Evolutionary conservation across 2,329 filamentous ascomycete species (phyloP).

Genomic region (Akanthomyces muscarius): DNA sequence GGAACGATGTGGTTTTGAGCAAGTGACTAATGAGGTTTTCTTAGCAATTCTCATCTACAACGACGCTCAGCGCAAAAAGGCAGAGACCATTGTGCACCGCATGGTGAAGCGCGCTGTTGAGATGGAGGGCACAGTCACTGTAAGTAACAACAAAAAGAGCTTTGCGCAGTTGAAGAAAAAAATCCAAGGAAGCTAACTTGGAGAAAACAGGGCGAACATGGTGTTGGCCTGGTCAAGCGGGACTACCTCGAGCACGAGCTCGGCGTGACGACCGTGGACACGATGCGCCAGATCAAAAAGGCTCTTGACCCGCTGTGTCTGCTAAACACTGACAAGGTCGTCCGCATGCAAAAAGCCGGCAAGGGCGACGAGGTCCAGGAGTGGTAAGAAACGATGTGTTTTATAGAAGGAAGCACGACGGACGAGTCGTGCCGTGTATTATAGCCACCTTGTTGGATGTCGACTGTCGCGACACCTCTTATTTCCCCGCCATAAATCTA

Average conservation of each 20-base stretch:
- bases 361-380: conserved; percentile 39
- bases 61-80: conserved; percentile 61
- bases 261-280: conserved; percentile 68
- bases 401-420: neutral
- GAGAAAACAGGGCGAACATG: conserved; percentile 64
- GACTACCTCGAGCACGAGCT: conserved; percentile 79
- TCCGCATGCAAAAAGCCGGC: conserved; percentile 52
- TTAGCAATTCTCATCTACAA: conserved; percentile 56
- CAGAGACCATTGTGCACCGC: conserved; percentile 68
- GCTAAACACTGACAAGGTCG: conserved; percentile 66
- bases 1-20: neutral
- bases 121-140: conserved; percentile 78
- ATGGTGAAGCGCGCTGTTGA: conserved; percentile 86
- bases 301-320: conserved; percentile 73
- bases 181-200: conserved; percentile 10
- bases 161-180: neutral
- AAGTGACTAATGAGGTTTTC: conserved; percentile 20
- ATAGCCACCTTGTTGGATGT: neutral
- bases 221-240: conserved; percentile 77
- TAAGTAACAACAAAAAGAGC: conserved; percentile 29
- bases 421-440: neutral
- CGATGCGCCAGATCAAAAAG: conserved; percentile 82
- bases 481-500: neutral
- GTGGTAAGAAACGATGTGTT: conserved; percentile 32
- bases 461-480: neutral